These are phyloP conservation scores for Talaromyces pinophilus DNA, from an alignment of 2,329 filamentous ascomycete species.

Conservation along the genomic window DNA sequence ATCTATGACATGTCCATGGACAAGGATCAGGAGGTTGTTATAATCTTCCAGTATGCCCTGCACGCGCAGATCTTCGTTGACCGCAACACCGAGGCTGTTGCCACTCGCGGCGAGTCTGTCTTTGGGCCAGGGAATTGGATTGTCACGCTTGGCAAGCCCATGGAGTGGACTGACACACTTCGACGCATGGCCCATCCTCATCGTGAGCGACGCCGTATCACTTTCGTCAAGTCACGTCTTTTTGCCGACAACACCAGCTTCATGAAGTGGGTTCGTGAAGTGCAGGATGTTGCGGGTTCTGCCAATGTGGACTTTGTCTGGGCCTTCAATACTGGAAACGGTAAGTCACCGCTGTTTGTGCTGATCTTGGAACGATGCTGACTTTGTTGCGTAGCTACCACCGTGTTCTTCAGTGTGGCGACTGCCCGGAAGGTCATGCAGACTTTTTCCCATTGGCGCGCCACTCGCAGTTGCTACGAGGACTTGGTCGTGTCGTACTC, in stretches of 20 bases:
- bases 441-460: conserved; percentile 31
- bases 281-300: conserved; percentile 36
- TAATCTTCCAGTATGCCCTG: conserved; percentile 42
- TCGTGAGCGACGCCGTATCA: conserved; percentile 45
- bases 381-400: conserved; percentile 25
- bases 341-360: conserved; percentile 30
- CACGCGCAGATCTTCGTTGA: conserved; percentile 40
- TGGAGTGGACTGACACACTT: conserved; percentile 39
- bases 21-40: conserved; percentile 33
- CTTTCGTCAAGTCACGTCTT: conserved; percentile 43
- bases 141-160: conserved; percentile 33
- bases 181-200: conserved; percentile 38
- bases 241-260: conserved; percentile 39
- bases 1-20: conserved; percentile 41
- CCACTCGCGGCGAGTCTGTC: conserved; percentile 34
- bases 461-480: conserved; percentile 29
- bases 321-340: conserved; percentile 48
- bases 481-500: conserved; percentile 36
- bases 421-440: conserved; percentile 34
- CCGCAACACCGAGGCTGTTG: conserved; percentile 33
- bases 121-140: conserved; percentile 33
- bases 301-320: conserved; percentile 45
- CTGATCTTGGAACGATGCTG: background rate
- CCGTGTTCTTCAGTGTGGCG: conserved; percentile 31
- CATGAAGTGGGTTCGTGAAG: conserved; percentile 39